A percentile compares a stretch with the other conserved stretches of the same genome.
phyloP scores from a whole-genome alignment of 164 flowering plant species.

The Annona cherimola region DNA sequence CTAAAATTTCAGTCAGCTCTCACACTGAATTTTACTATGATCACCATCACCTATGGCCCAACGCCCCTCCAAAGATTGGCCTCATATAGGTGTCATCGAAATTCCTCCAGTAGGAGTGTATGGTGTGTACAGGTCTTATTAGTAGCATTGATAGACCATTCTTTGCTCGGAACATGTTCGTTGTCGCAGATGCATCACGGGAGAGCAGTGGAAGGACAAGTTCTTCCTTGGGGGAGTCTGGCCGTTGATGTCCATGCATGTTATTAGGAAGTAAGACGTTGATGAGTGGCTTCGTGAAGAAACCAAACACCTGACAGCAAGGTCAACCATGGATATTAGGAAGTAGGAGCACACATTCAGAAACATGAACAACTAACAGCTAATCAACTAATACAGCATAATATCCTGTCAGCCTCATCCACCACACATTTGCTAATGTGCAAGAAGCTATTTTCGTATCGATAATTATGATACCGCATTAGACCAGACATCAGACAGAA shows the following conservation, averaged over 20 bases:
- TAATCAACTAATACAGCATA: no score
- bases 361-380: no score
- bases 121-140: constrained; percentile 68
- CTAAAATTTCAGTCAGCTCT: no score
- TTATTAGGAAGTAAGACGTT: constrained; percentile 39
- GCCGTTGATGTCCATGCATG: constrained; percentile 17
- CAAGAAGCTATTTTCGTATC: no score
- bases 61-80: constrained; percentile 77
- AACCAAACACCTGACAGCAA: constrained; percentile 62
- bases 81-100: constrained; percentile 88
- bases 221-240: constrained; percentile 39
- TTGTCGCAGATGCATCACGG: constrained; percentile 50
- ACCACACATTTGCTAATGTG: no score
- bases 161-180: constrained; percentile 54
- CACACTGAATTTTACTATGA: no score
- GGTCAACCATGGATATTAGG: no score
- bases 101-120: constrained; percentile 79
- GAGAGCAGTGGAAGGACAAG: constrained; percentile 54
- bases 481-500: no score
- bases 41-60: background rate
- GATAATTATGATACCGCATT: no score
- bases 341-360: no score
- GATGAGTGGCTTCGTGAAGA: constrained; percentile 71
- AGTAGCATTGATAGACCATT: constrained; percentile 64
- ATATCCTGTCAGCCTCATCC: no score